Conservation (phyloP, 192 early-diverging fungal genomes). For the Gonapodya sp. region DNA sequence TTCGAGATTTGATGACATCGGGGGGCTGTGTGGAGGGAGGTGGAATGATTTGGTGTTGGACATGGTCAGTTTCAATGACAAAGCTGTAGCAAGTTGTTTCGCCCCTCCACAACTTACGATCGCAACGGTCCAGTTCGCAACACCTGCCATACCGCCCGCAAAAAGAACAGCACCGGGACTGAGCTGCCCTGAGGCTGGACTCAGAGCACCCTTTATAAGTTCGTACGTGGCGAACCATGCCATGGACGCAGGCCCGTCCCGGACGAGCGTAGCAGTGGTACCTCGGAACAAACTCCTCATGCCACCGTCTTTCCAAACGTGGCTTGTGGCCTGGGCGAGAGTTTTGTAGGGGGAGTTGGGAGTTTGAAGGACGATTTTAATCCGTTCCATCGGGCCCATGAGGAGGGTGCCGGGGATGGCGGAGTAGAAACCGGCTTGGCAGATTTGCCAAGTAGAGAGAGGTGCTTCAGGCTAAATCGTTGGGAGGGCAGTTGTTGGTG, state of each 20-base stretch:
- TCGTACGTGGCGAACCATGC: slow-evolving; percentile 97
- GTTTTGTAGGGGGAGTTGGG: slow-evolving; percentile 72
- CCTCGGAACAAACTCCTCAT: slow-evolving; percentile 82
- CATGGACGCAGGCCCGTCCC: slow-evolving; percentile 89
- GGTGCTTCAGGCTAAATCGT: not conserved
- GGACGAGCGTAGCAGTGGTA: slow-evolving; percentile 82
- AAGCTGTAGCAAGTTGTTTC: too few relatives aligned
- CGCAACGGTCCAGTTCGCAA: slow-evolving; percentile 95
- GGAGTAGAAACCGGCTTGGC: slow-evolving; percentile 87
- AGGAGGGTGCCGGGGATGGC: slow-evolving; percentile 89
- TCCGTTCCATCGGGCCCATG: slow-evolving; percentile 90
- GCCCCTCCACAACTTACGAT: too few relatives aligned
- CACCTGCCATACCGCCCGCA: slow-evolving; percentile 95
- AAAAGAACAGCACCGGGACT: slow-evolving; percentile 75
- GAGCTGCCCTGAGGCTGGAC: slow-evolving; percentile 45
- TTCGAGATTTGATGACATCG: slow-evolving; percentile 84
- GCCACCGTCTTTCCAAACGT: slow-evolving; percentile 81
- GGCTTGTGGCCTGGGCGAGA: slow-evolving; percentile 75
- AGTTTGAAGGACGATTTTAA: slow-evolving; percentile 92
- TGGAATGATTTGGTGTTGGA: too few relatives aligned
- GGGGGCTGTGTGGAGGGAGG: slow-evolving; percentile 38
- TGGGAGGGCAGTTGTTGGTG: too few relatives aligned
- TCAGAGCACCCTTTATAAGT: slow-evolving; percentile 61
- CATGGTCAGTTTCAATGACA: too few relatives aligned
- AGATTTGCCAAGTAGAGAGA: slow-evolving; percentile 66